These are phyloP conservation scores for Candida alai DNA, from an alignment of 805 yeast genomes.

Conservation along the genomic window DNA sequence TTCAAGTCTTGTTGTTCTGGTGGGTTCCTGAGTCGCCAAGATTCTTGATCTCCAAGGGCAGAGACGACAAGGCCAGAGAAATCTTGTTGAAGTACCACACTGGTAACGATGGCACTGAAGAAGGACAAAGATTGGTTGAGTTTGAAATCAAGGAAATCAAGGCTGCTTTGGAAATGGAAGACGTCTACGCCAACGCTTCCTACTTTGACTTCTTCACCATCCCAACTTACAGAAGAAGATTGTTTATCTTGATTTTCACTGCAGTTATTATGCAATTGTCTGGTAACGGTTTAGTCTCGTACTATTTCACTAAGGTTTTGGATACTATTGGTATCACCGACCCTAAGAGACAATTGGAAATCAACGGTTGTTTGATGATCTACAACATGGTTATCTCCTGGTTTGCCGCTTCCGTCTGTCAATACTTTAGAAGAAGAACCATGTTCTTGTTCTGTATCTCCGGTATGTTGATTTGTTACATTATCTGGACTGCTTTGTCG, in stretches of 20 bases:
- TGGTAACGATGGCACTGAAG: slow-evolving; percentile 29
- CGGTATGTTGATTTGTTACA: slow-evolving; percentile 23
- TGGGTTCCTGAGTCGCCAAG: slow-evolving; percentile 50
- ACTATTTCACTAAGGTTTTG: slow-evolving; percentile 48
- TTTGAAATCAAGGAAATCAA: slow-evolving; percentile 39
- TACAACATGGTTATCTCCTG: slow-evolving; percentile 38
- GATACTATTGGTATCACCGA: slow-evolving; percentile 50
- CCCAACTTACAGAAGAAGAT: slow-evolving; percentile 40
- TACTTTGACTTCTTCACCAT: slow-evolving; percentile 38
- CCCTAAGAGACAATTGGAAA: slow-evolving; percentile 40
- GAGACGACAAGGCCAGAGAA: slow-evolving; percentile 39
- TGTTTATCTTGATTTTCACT: slow-evolving; percentile 29
- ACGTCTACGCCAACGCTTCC: slow-evolving; percentile 23
- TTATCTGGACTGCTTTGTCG: slow-evolving; percentile 24
- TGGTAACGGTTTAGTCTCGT: slow-evolving; percentile 51
- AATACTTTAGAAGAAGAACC: slow-evolving; percentile 25
- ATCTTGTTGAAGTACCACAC: slow-evolving; percentile 40
- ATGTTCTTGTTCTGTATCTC: slow-evolving; percentile 23
- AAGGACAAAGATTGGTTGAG: slow-evolving; percentile 24
- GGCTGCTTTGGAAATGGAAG: slow-evolving; percentile 40
- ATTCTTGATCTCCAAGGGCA: slow-evolving; percentile 38
- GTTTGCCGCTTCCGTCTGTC: slow-evolving; percentile 17
- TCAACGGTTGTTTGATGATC: slow-evolving; percentile 49
- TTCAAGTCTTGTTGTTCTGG: slow-evolving; percentile 35
- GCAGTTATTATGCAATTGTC: slow-evolving; percentile 42